These are phyloP conservation scores for Fusarium sp. DNA, from an alignment of 2,329 filamentous ascomycete genomes.

Conservation along the genomic window DNA sequence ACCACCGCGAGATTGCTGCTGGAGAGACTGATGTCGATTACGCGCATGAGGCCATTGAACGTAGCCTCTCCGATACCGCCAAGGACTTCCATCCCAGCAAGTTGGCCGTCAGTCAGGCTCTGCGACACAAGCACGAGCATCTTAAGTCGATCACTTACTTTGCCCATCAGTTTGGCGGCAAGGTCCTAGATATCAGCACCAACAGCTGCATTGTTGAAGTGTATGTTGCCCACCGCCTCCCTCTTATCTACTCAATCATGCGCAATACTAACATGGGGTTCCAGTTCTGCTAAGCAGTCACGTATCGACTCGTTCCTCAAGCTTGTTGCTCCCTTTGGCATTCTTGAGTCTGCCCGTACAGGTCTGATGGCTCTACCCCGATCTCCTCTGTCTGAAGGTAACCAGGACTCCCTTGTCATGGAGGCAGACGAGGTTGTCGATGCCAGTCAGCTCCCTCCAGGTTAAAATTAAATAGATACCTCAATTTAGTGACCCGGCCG, in stretches of 20 bases:
- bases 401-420: constrained; percentile 77
- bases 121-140: constrained; percentile 98
- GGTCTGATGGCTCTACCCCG: constrained; percentile 97
- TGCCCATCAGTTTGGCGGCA: constrained; percentile 96
- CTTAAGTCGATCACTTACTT: constrained; percentile 95
- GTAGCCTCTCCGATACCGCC: constrained; percentile 58
- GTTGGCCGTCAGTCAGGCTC: constrained; percentile 84
- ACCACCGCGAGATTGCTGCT: constrained; percentile 87
- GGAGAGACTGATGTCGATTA: constrained; percentile 59
- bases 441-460: constrained; percentile 90
- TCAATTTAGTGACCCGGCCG: constrained; percentile 26
- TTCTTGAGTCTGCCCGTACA: constrained; percentile 93
- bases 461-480: constrained; percentile 63
- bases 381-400: constrained; percentile 82
- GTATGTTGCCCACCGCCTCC: constrained; percentile 63
- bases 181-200: constrained; percentile 96
- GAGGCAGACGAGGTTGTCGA: constrained; percentile 96
- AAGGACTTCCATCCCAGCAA: constrained; percentile 91
- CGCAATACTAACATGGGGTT: constrained; percentile 38
- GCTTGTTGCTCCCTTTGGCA: constrained; percentile 91
- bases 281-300: constrained; percentile 86
- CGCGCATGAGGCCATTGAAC: constrained; percentile 49
- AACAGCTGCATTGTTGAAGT: constrained; percentile 99
- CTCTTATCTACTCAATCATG: not conserved
- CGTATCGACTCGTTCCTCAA: constrained; percentile 99